Evolutionary conservation across 75 land plant genomes (phyloP), one percentile per base, ranked within the genome.

Genomic region (Picea sitchensis): DNA sequence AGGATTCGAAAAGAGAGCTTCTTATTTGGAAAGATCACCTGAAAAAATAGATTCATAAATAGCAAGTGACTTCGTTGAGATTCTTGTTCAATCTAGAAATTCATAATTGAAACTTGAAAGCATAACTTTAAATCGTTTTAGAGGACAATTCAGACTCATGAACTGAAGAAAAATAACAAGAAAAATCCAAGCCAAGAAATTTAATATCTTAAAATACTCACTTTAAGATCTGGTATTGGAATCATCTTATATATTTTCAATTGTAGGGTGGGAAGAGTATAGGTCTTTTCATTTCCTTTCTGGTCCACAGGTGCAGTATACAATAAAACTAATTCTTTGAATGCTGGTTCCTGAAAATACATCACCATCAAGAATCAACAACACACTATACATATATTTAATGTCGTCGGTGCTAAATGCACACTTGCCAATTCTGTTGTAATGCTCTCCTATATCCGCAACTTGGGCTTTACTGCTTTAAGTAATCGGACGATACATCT

Each of bases 21-120:
- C 83, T 95, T 96, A 85, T 93, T 90, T 77, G 99, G 99, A 84
- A 96, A 96, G 36, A 94, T 80, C 58, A 94, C 97, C 97, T 94
- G 88, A 83, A 88, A 65, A n/a, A 65, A 51, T 51, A 76, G 3
- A 65, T 62, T 76, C 64, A 56, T 34, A 67, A 31, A 61, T 23
- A 58, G 14, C 14, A 76, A 61, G 30, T 1, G n/a, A 31, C 15
- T 17, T 21, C 6, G 13, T 63, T 26, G 18, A 31, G 65, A 76
- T 31, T 76, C 14, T 31, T 44, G 11, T 41, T 47, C 54, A 71
- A 8, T n/a, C 9, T 12, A 44, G 23, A 41, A 5, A 8, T 64
- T 18, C 14, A 71, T n/a, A 71, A 44, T 58, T 76, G 58, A 61
- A 51, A 79, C 71, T 58, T 75, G 0, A 13, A 31, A 62, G 63